Conservation (phyloP, 148 eudicot genomes). For the Rhododendron griersonianum region DNA sequence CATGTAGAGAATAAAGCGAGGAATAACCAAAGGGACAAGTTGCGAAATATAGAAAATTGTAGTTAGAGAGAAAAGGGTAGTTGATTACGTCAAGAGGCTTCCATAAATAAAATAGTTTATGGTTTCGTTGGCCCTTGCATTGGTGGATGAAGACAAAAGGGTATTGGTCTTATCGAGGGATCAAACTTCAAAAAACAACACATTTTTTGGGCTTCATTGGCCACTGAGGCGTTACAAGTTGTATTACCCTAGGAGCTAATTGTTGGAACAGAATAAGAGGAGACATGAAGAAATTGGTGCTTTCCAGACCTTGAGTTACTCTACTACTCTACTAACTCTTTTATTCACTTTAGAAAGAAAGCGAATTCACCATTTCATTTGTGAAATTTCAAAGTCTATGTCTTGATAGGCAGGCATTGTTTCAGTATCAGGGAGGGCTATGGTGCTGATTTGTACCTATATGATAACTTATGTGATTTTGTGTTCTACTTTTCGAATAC, state of each 20-base stretch:
- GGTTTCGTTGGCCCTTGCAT: background rate
- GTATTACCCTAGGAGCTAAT: background rate
- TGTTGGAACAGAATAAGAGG: background rate
- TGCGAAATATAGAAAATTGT: background rate
- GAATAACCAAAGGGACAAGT: background rate
- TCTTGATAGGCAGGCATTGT: too few species aligned
- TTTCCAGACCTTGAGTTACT: too few species aligned
- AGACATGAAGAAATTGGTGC: background rate
- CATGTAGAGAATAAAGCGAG: too few species aligned
- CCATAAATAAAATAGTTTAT: background rate
- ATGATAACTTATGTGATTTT: too few species aligned
- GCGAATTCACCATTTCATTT: too few species aligned
- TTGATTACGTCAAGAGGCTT: background rate
- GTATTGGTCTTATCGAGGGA: background rate
- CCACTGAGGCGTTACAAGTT: background rate
- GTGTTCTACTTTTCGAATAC: too few species aligned
- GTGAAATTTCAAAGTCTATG: too few species aligned
- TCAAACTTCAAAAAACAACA: background rate
- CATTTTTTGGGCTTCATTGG: constrained; percentile 1
- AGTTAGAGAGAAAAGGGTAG: background rate
- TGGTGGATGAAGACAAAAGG: background rate
- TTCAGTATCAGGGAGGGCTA: background rate
- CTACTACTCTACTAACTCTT: too few species aligned
- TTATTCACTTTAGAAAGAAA: too few species aligned
- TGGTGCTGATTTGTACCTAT: too few species aligned